Base-by-base conservation (phyloP, 1,139 yeast species). In the Yamadazyma buinensis region DNA sequence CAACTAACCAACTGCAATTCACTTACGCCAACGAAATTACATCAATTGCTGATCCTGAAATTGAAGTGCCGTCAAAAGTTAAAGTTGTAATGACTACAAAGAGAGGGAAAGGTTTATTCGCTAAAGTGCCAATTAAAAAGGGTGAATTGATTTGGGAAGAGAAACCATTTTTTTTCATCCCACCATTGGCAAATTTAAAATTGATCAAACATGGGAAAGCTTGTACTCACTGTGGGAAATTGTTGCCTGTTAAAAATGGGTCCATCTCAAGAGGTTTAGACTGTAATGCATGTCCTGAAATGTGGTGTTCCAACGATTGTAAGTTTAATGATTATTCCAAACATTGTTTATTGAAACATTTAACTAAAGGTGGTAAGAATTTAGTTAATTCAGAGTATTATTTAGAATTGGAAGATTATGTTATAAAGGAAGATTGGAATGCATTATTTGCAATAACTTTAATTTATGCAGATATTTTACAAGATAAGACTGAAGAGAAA, bases 181-280 rank as follows among this genome's bases (percentile, higher is more conserved):
- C 95, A 0, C 84, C 86, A 1, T 67, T 85, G 47, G 92, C 84
- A 13, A 75, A 82, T 42, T 57, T 78, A 23, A 71, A 76, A 31
- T 61, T 86, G 39, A 76, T 85, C 43, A 71, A 75, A 34, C 55
- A 62, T 14, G 90, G 94, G 0, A 77, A 77, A 47, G 87, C 90
- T 4, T 90, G 97, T 55, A 70, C 90, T 2, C 73, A 75, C 49
- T 90, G 97, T 63, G 90, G 95, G 1, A 71, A 73, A 29, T 67
- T 83, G 3, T 60, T 84, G 30, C 69, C 72, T 19, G 27, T 23
- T 14, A 19, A 18, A 18, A 28, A 21, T 3, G 27, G 26, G 2
- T 34, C 51, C 3, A n/a, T n/a, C n/a, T 5, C 7, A 5, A 67
- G 65, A 45, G 83, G 85, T 3, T 65, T 83, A 34, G 86, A 80